Percentiles rank a stretch among this genome's conserved stretches.
Conservation (phyloP, 441 rosid species). For the Populus hybrid region DNA sequence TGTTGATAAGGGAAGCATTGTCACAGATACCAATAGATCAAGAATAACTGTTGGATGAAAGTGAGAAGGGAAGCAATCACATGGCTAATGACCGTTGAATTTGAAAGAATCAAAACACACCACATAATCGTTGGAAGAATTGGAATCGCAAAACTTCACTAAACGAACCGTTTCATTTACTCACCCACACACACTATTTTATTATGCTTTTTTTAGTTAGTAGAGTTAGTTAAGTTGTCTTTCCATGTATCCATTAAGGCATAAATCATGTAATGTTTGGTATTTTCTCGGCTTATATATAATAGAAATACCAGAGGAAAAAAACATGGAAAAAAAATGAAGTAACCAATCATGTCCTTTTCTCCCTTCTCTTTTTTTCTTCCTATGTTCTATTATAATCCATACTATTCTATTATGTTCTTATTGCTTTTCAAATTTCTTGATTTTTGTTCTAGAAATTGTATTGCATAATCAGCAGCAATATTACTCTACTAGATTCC, state of each 20-base stretch:
- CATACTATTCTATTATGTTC: neutral
- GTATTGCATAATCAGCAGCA: no score
- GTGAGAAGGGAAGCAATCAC: no score
- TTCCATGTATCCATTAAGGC: neutral
- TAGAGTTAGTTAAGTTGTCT: neutral
- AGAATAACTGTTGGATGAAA: rapidly evolving
- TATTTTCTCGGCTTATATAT: neutral
- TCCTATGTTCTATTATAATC: neutral
- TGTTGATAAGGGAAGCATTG: neutral
- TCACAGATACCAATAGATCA: no score
- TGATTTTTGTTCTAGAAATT: no score
- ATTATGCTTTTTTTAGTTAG: no score
- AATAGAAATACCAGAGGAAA: neutral
- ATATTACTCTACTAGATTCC: no score
- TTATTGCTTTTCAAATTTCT: no score
- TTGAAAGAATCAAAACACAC: neutral
- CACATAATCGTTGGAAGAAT: no score
- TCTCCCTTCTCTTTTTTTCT: neutral
- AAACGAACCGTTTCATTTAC: no score
- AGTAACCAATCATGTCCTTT: no score
- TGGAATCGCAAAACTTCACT: no score
- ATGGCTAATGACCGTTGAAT: neutral
- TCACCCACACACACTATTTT: neutral
- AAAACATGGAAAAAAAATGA: neutral
- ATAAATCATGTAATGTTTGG: no score